Evolutionary conservation across 2,329 filamentous ascomycete genomes (phyloP), one percentile per base, ranked within the genome.

Genomic region (Ceratocystis huliohia): DNA sequence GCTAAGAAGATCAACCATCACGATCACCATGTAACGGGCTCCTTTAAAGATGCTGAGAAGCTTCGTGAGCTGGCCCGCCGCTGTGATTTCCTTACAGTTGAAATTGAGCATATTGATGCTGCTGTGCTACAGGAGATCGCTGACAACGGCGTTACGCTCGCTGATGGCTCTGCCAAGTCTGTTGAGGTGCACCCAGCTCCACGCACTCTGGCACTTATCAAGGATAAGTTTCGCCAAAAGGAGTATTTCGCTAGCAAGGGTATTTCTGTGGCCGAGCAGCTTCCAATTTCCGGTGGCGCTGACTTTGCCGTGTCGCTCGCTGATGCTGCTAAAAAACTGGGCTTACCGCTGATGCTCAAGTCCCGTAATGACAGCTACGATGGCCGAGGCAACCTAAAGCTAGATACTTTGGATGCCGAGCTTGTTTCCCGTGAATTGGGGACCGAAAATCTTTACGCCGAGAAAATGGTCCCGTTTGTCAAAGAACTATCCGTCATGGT

Each of bases 101-200:
- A 97, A 76, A 96, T 96, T 70, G 93, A 97, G 79, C 93, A 96
- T 76, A 88, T 96, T 67, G 85, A 96, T 75, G 94, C 91, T n/a
- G 81, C 90, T 65, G 87, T 94, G 28, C 82, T 96, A 3, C 90
- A 96, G 76, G 89, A 95, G 73, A 85, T 96, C 67, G 84, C 84
- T 3, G 83, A 83, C 17, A 78, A 80, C 65, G 84, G 86, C 44
- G 84, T 88, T 3, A 77, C 83, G 69, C 78, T 85, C 25, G 77
- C 76, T 33, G 73, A 72, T 28, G 74, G 74, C 45, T 75, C 72
- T 59, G 71, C 73, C 61, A 81, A 78, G 72, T 79, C 76, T 69
- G 82, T 88, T 53, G 79, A 85, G 50, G 81, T 90, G 1, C 85
- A 96, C 73, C 91, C 92, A 1, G 89, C 86, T 68, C 96, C 90